Conservation (phyloP, 495 filamentous ascomycete species). For the Xylaria sp. region DNA sequence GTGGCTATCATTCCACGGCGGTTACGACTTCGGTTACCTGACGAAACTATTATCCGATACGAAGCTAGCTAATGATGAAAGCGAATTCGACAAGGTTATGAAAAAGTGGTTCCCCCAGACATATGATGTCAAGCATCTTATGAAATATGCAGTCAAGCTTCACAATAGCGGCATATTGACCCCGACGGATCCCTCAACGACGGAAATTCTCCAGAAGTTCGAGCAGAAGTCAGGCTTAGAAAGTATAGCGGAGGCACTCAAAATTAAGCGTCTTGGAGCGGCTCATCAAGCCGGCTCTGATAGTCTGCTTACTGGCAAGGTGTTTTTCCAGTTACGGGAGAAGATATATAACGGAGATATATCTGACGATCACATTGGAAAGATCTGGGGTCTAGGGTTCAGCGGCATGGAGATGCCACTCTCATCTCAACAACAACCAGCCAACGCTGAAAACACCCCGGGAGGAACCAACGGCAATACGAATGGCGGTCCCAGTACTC, state of each 20-base stretch:
- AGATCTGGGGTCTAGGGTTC: slow-evolving; percentile 81
- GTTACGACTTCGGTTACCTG: slow-evolving; percentile 97
- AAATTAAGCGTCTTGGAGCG: slow-evolving; percentile 81
- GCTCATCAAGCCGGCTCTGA: slow-evolving; percentile 93
- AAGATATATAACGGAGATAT: slow-evolving; percentile 85
- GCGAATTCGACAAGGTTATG: slow-evolving; percentile 82
- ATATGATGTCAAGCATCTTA: slow-evolving; percentile 96
- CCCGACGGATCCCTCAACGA: slow-evolving; percentile 66
- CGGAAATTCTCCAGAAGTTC: slow-evolving; percentile 76
- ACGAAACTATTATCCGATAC: slow-evolving; percentile 88
- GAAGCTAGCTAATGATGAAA: slow-evolving; percentile 83
- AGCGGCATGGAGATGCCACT: slow-evolving; percentile 61
- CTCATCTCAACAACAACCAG: slow-evolving; percentile 30
- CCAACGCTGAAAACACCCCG: slow-evolving; percentile 44
- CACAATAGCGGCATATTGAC: slow-evolving; percentile 72
- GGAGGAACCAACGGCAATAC: slow-evolving; percentile 57
- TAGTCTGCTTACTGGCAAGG: slow-evolving; percentile 87
- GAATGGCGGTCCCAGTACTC: slow-evolving; percentile 75
- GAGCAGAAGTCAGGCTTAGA: slow-evolving; percentile 89
- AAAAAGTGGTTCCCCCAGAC: slow-evolving; percentile 90
- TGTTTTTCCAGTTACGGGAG: slow-evolving; percentile 88
- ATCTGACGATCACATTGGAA: slow-evolving; percentile 75
- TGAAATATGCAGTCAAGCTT: slow-evolving; percentile 70
- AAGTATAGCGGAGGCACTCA: slow-evolving; percentile 90
- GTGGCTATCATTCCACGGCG: slow-evolving; percentile 98